Percentiles rank a stretch among this genome's conserved stretches.
phyloP scores from a whole-genome alignment of 257 asterid genomes.

The Fraxinus americana region DNA sequence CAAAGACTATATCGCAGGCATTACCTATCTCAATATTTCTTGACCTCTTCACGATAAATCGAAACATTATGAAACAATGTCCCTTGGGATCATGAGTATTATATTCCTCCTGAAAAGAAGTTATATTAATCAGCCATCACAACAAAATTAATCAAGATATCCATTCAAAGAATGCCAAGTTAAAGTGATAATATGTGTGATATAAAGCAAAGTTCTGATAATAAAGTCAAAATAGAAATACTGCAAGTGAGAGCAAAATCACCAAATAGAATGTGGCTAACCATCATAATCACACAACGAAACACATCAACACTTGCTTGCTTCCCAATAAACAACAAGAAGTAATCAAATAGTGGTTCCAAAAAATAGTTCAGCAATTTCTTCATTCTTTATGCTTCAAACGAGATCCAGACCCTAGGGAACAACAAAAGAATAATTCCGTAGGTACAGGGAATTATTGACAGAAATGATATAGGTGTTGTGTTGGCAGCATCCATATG shows the following conservation, averaged over 20 bases:
- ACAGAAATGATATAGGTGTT: too few species aligned
- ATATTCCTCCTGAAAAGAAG: conserved; percentile 78
- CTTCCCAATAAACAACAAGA: too few species aligned
- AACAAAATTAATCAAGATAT: neutral
- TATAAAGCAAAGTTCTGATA: too few species aligned
- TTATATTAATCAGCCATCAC: conserved; percentile 9
- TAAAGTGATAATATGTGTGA: neutral
- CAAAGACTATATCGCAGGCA: conserved; percentile 96
- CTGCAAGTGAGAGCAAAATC: neutral
- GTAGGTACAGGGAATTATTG: too few species aligned
- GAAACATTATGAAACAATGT: conserved; percentile 56
- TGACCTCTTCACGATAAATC: conserved; percentile 90
- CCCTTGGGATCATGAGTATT: conserved; percentile 98
- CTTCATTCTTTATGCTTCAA: neutral
- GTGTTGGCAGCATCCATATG: too few species aligned
- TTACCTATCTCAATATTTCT: conserved; percentile 91
- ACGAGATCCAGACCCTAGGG: too few species aligned
- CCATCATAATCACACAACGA: neutral
- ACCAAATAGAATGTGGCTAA: too few species aligned
- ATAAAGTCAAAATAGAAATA: too few species aligned
- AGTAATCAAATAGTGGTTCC: too few species aligned
- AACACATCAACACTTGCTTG: neutral
- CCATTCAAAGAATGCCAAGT: neutral
- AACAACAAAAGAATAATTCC: too few species aligned
- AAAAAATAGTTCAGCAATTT: neutral